Base-by-base conservation (phyloP, 1,139 yeast genomes). In the Candida smagusa region DNA sequence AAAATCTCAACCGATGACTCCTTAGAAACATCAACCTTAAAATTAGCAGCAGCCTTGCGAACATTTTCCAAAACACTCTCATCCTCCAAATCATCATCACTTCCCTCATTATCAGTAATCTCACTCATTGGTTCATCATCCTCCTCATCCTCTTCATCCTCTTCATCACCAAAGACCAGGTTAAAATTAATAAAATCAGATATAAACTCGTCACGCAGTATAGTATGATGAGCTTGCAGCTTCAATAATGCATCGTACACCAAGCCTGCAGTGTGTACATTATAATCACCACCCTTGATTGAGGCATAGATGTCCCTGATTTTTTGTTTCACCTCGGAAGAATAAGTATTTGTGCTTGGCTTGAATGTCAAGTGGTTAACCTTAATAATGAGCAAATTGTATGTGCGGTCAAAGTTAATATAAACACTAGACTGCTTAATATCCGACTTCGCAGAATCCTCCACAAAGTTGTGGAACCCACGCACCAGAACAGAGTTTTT, bases 171-270 rank as follows among this genome's bases (percentile, higher is more conserved):
- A 33, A 45, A 41, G 22, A 44, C 49, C 12, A 49, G 52, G 23
- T 55, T 56, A 38, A 57, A 60, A 41, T 62, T 56, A 30, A 59
- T 51, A 42, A 63, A 65, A 32, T 66, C 70, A 11, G 52, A 51
- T 12, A 59, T 44, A 38, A 65, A 66, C 16, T 56, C 64, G n/a
- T 56, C 61, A 34, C 59, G 60, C 31, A 44, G 44, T 38, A 65
- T 49, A 24, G 40, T 40, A 9, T 9, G 12, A 4, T 9, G 11
- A 37, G 53, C 58, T 28, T 58, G 40, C 7, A 55, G 60, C 9
- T 48, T 51, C 12, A 47, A 35, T 31, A 65, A 46, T 40, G 54
- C 53, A 34, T 62, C 61, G 44, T 52, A 63, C 9, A 65, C 57
- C 27, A 54, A 39, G 28, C 46, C 51, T 11, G 61, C 68, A 6